Base-by-base conservation (phyloP, 331 rosid species). In the Erythrophleum ivorense region DNA sequence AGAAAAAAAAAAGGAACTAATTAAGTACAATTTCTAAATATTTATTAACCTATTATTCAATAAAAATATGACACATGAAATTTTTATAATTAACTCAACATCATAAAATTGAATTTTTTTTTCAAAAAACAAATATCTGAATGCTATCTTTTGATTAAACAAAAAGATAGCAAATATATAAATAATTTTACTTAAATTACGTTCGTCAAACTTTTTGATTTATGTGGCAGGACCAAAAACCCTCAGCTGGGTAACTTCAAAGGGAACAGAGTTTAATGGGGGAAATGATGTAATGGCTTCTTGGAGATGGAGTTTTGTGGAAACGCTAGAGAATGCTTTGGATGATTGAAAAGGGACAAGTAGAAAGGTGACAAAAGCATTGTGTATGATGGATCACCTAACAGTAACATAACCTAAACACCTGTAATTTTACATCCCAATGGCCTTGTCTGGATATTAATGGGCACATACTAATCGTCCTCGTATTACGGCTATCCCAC, bases 231-330 rank as follows among this genome's bases (percentile, higher is more conserved):
- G 55, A 14, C 18, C 75, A 73, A 72, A 53, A 16, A 1, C 71
- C 48, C 9, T 43, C 1, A 54, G 45, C 5, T 50, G 18, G 63
- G 78, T 64, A 69, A 63, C 54, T 76, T 76, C 57, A 85, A 11
- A 76, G 85, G 78, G 86, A 83, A 72, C 87, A 83, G 0, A 57
- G 80, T 12, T 18, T 53, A 80, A 84, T 74, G 89, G 83, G 74
- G 58, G 80, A 82, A 83, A 83, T 83, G 86, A 87, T 83, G 81
- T 59, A 84, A 55, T 88, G 91, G 85, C 87, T 77, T 81, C 49
- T 90, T 88, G 91, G 91, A 65, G 88, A 85, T 92, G 92, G 92
- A 88, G 83, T 73, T 85, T 88, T 86, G 91, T 72, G 64, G 77
- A 85, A 88, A 85, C 81, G 77, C 80, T 36, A 52, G 79, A 82